Evolutionary conservation across 441 rosid species (phyloP), one percentile per base, ranked within the genome.

Genomic region (Isatis lusitanica): DNA sequence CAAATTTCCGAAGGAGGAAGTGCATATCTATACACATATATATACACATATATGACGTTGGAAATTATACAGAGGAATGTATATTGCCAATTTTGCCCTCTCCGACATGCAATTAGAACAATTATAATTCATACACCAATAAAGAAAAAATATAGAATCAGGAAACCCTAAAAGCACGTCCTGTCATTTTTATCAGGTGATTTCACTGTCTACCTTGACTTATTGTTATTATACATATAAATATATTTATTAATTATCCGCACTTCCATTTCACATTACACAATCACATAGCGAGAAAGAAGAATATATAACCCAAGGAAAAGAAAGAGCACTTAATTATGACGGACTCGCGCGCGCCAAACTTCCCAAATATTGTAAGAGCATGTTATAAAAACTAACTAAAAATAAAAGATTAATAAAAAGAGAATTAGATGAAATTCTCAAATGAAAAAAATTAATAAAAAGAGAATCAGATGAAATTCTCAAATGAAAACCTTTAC

Each of bases 181-280:
- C 76, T 77, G 80, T 77, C 80, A 77, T 71, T 77, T 71, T 77
- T 77, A 71, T 76, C 79, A 70, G 79, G 75, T 70, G 79, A 48
- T 70, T 58, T 76, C 79, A 70, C 75, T 76, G 48, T 64, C 72
- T 21, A 70, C 26, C 51, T 70, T 76, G 68, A 76, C 71, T 65
- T 63, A 63, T 76, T 62, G 74, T 39, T 40, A 31, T 59, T 61
- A 35, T 8, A 17, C 9, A 38, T 6, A 38, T 10, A 10, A 2
- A 21, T 43, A 9, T 52, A 51, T 21, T 6, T 35, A 36, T 53
- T 44, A 26, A 38, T 30, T 28, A 5, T 26, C 30, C 58, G 33
- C 69, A 53, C 15, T 75, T 63, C 42, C 35, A 52, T 68, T 75
- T 68, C 68, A 24, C 57, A 51, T 60, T 36, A 65, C 65, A 47